Base-by-base conservation (phyloP, 768 basidiomycete species). In the Tephrocybe sp. region DNA sequence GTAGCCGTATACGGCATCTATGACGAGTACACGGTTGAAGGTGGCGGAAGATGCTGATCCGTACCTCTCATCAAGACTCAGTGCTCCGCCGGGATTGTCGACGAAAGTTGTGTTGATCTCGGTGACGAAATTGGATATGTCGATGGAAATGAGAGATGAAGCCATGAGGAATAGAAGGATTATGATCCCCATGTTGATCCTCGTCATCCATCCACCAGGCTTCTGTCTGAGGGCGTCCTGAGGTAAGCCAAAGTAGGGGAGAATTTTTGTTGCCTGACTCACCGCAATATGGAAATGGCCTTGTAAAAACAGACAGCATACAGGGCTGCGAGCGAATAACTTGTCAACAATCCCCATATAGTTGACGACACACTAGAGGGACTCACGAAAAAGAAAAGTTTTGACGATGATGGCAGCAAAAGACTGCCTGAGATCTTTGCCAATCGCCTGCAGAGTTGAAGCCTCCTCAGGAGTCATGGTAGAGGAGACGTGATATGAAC, bases 381-480 rank as follows among this genome's bases (percentile, higher is more conserved):
- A 52, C 51, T 52, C 22, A 52, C 51, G 30, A 28, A 42, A 46
- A 9, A 52, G 51, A 22, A 52, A 52, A 25, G 45, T 36, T 40
- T 47, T 35, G 5, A 52, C 22, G 8, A 47, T 34, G 35, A 52
- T 47, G 25, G 45, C 45, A 9, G 51, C 51, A 30, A 52, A 52
- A n/a, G 45, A 41, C 31, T 46, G 34, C 9, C 44, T 25, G 4
- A 52, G 40, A n/a, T 35, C 40, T 22, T 37, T 41, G 15, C 45
- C 51, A n/a, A 52, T 47, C 12, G 32, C 13, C 15, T 36, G 32
- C 9, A 52, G 40, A 9, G 34, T 34, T 1, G 18, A 13, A 21
- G 44, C 24, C 32, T 52, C 51, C 37, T 52, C 39, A 13, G 51
- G 51, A 8, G 45, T 42, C 51, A 52, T 52, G 4, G 4, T 11